Evolutionary conservation across 805 yeast species (phyloP).

Genomic region (Ogataea thermomethanolica): DNA sequence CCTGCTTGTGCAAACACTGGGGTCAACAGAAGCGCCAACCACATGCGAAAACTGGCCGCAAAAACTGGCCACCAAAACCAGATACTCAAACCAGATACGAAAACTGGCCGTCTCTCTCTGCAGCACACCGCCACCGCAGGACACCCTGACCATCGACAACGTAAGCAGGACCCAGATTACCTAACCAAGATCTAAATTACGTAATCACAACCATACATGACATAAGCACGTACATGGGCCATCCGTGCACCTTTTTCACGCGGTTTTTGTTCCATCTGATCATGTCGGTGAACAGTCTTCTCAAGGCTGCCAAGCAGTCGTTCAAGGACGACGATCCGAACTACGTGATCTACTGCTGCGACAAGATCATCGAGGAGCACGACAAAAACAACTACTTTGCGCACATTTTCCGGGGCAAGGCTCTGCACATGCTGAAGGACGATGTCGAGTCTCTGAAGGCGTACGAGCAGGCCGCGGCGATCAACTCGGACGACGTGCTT

Average conservation of each 20-base stretch:
- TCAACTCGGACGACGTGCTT: slow-evolving; percentile 48
- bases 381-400: slow-evolving; percentile 66
- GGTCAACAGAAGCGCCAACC: too few species aligned
- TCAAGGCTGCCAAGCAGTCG: slow-evolving; percentile 51
- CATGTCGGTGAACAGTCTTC: slow-evolving; percentile 23
- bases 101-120: too few species aligned
- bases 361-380: slow-evolving; percentile 48
- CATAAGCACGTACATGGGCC: too few species aligned
- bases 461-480: slow-evolving; percentile 47
- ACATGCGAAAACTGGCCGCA: too few species aligned
- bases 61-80: too few species aligned
- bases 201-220: too few species aligned
- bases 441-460: slow-evolving; percentile 37
- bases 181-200: too few species aligned
- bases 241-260: not conserved
- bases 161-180: too few species aligned
- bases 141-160: too few species aligned
- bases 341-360: slow-evolving; percentile 53
- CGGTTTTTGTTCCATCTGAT: not conserved
- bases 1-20: too few species aligned
- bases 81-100: too few species aligned
- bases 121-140: too few species aligned
- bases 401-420: slow-evolving; percentile 67
- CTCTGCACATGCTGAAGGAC: slow-evolving; percentile 46
- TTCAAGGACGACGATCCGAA: slow-evolving; percentile 57